phyloP scores from a whole-genome alignment of 2,329 filamentous ascomycete genomes.

The Emmonsiellopsis sp. region DNA sequence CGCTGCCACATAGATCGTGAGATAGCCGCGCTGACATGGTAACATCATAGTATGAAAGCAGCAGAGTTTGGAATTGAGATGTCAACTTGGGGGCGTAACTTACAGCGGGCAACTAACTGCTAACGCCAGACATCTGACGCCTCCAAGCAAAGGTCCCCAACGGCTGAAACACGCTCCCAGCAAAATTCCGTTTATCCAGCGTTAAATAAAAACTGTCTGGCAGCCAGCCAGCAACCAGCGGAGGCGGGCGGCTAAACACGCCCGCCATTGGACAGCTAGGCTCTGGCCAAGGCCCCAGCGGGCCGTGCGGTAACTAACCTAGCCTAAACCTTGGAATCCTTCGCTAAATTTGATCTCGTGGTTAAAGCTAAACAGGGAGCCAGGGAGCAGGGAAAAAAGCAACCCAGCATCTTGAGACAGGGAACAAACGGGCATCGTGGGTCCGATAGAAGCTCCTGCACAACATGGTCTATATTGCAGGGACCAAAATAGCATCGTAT shows the following conservation, averaged over 20 bases:
- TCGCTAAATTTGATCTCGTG: background rate
- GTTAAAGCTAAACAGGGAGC: background rate
- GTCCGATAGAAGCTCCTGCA: background rate
- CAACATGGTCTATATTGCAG: background rate
- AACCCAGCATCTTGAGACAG: background rate
- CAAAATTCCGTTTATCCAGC: background rate
- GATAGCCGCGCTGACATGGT: constrained; percentile 1
- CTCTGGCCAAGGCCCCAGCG: background rate
- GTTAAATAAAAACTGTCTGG: no score
- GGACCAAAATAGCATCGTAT: background rate
- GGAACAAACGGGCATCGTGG: background rate
- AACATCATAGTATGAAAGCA: background rate
- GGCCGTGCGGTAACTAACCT: constrained; percentile 1
- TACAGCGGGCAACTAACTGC: no score
- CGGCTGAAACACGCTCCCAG: no score
- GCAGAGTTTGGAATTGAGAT: background rate
- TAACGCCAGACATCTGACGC: no score
- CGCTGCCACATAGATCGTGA: background rate
- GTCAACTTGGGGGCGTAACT: no score
- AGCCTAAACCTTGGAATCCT: background rate
- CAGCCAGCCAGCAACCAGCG: background rate
- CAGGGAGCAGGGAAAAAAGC: background rate
- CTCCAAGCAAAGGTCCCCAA: background rate
- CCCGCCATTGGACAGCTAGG: background rate
- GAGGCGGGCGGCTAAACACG: background rate